Percentiles rank a stretch among this genome's conserved stretches.
phyloP scores from a whole-genome alignment of 2,329 filamentous ascomycete species.

The Cercospora beticola region DNA sequence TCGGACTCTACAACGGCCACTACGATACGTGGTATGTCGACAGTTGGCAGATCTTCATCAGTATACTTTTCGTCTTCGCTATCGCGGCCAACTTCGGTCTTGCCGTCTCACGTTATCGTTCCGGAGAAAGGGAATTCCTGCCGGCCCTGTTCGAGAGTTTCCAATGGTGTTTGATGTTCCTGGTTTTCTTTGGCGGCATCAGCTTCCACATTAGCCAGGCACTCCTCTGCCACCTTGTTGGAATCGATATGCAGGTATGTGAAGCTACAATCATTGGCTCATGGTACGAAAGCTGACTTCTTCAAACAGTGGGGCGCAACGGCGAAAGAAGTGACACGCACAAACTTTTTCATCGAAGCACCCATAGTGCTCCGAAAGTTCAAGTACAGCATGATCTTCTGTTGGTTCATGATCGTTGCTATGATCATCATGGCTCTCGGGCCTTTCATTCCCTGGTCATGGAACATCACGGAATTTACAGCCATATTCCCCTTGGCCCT shows the following conservation, averaged over 20 bases:
- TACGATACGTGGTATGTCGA: conserved; percentile 68
- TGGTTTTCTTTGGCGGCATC: conserved; percentile 79
- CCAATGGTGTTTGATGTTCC: conserved; percentile 65
- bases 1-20: conserved; percentile 69
- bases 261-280: background rate
- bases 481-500: conserved; percentile 75
- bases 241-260: conserved; percentile 77
- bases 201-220: conserved; percentile 80
- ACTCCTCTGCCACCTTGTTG: conserved; percentile 77
- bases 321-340: conserved; percentile 75
- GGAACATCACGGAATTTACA: conserved; percentile 52
- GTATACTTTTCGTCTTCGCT: conserved; percentile 65
- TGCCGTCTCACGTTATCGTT: conserved; percentile 63
- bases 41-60: conserved; percentile 63
- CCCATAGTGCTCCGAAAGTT: conserved; percentile 76
- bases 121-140: conserved; percentile 55
- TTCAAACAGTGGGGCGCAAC: conserved; percentile 59
- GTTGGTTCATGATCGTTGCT: conserved; percentile 56
- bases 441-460: conserved; percentile 62
- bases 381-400: conserved; percentile 69
- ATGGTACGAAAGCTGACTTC: background rate
- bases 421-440: conserved; percentile 66
- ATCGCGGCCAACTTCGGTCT: conserved; percentile 61
- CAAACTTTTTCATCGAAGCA: conserved; percentile 82
- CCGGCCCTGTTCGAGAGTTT: conserved; percentile 56